These are phyloP conservation scores for Saturnispora besseyi DNA, from an alignment of 805 yeast genomes.

Conservation along the genomic window DNA sequence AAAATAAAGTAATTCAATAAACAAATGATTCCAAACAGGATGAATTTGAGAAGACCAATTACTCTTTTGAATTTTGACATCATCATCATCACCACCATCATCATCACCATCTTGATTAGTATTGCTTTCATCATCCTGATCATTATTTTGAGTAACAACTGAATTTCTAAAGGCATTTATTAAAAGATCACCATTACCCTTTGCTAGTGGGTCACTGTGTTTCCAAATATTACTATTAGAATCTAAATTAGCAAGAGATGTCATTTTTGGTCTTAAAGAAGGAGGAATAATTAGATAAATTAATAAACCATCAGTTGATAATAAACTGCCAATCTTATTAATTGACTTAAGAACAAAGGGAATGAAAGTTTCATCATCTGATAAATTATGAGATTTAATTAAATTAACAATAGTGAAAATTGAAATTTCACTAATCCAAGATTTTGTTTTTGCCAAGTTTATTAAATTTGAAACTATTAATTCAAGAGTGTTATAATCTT, in stretches of 20 bases:
- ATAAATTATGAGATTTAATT: conserved; percentile 23
- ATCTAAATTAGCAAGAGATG: conserved; percentile 16
- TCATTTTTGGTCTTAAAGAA: conserved; percentile 14
- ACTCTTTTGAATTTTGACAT: conserved; percentile 40
- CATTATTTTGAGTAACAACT: conserved; percentile 30
- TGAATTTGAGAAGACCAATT: conserved; percentile 70
- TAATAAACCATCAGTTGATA: conserved; percentile 76
- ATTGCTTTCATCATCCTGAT: conserved; percentile 24
- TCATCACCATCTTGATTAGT: conserved; percentile 31
- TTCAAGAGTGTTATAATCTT: conserved; percentile 25
- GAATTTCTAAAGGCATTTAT: conserved; percentile 58
- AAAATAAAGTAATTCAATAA: conserved; percentile 32
- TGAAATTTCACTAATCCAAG: conserved; percentile 83
- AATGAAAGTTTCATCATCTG: conserved; percentile 13
- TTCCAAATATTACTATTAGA: conserved; percentile 42
- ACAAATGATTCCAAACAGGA: conserved; percentile 61
- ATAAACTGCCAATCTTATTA: conserved; percentile 44
- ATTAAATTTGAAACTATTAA: conserved; percentile 38
- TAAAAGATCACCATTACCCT: conserved; percentile 53
- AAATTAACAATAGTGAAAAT: conserved; percentile 61
- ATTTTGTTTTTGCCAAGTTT: conserved; percentile 52
- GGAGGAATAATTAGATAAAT: conserved; percentile 48
- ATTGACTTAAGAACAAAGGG: conserved; percentile 31
- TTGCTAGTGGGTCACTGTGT: conserved; percentile 61
- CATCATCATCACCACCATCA: conserved; percentile 18